Evolutionary conservation across 208 protist species (phyloP), one percentile per base, ranked within the genome.

Genomic region (Eutreptiella sp.): DNA sequence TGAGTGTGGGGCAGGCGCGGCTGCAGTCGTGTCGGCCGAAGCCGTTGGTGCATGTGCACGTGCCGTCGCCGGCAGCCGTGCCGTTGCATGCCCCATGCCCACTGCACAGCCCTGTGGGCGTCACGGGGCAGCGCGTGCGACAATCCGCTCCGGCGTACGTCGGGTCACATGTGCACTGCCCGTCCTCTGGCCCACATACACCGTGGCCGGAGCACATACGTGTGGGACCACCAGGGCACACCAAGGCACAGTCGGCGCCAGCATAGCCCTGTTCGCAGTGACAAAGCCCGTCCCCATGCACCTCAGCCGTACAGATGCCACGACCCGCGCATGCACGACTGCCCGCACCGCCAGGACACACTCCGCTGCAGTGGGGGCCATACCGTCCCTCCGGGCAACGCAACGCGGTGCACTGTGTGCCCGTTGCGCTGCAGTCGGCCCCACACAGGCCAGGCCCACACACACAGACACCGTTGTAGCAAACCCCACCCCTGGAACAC

Each of bases 11-110:
- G n/a, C n/a, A n/a, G n/a, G n/a, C n/a, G n/a, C n/a, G n/a, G n/a
- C n/a, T n/a, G n/a, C n/a, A n/a, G n/a, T n/a, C n/a, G n/a, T n/a
- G n/a, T n/a, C n/a, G n/a, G n/a, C n/a, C n/a, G n/a, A n/a, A n/a
- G n/a, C n/a, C n/a, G n/a, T n/a, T n/a, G n/a, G n/a, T n/a, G 46
- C 54, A 62, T n/a, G 54, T 63, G 23, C 54, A 62, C 9, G 42
- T 21, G 16, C 54, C 54, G n/a, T n/a, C 60, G 14, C 50, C 50
- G 14, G 16, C 9, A 11, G 33, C 38, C 9, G 46, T 47, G 42
- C 60, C 54, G 48, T 26, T 59, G 54, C 54, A 62, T 46, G 16
- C 14, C 53, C 54, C 54, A 11, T 62, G 54, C 14, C 24, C 50
- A 7, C 53, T 64, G 50, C 54, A 62, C n/a, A 54, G 50, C 31